Conservation (phyloP, 306 rosid genomes). For the Mimosa pudica region DNA sequence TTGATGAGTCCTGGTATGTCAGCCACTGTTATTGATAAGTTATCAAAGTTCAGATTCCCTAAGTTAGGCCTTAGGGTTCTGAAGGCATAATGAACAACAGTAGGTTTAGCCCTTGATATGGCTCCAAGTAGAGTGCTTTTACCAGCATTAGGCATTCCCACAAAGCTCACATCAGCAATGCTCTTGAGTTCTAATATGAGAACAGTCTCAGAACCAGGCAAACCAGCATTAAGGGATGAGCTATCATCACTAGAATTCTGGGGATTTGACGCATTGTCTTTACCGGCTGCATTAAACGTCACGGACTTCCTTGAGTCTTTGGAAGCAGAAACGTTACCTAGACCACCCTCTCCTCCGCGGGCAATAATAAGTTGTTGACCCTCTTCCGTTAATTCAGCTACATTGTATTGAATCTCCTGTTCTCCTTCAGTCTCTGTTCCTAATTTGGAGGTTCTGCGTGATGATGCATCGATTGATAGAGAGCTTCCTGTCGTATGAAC, state of each 20-base stretch:
- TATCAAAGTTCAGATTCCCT: constrained; percentile 84
- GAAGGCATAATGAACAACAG: constrained; percentile 87
- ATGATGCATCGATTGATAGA: constrained; percentile 24
- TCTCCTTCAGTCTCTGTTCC: constrained; percentile 40
- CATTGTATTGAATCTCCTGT: constrained; percentile 57
- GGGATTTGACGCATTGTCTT: constrained; percentile 28
- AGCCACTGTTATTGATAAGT: constrained; percentile 82
- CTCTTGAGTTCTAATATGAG: constrained; percentile 86
- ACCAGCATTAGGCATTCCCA: constrained; percentile 99
- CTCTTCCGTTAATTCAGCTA: constrained; percentile 77
- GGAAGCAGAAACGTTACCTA: constrained; percentile 52
- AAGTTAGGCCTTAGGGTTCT: constrained; percentile 89
- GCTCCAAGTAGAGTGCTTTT: constrained; percentile 95
- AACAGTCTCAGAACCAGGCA: constrained; percentile 67
- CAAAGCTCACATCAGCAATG: constrained; percentile 91
- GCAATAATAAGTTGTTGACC: constrained; percentile 73
- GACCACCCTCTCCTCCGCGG: constrained; percentile 83
- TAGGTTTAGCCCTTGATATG: constrained; percentile 81
- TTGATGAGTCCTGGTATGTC: constrained; percentile 94
- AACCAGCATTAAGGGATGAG: constrained; percentile 46
- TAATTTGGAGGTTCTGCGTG: constrained; percentile 32
- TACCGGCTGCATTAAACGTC: constrained; percentile 20
- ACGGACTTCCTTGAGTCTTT: constrained; percentile 51
- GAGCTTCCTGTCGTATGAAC: constrained; percentile 29
- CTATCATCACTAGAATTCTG: constrained; percentile 40